A percentile compares a stretch with the other conserved stretches of the same genome.
Conservation (phyloP, 2,329 filamentous ascomycete genomes). For the Fusarium sp. region DNA sequence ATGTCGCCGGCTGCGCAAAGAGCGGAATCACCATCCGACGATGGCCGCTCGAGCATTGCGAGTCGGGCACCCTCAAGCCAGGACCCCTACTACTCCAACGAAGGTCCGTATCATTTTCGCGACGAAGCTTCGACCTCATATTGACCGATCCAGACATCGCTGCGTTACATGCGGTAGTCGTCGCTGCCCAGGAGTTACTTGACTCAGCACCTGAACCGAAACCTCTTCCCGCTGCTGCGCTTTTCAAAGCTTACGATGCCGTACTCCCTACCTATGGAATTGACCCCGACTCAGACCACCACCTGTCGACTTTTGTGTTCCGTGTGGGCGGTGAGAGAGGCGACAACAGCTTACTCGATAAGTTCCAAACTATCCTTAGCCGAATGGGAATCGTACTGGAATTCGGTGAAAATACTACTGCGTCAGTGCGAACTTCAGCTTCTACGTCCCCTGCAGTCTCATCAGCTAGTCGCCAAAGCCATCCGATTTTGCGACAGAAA, state of each 20-base stretch:
- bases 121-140: not conserved
- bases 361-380: slow-evolving; percentile 77
- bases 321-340: slow-evolving; percentile 79
- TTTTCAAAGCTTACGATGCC: slow-evolving; percentile 86
- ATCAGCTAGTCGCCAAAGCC: slow-evolving; percentile 40
- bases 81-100: slow-evolving; percentile 70
- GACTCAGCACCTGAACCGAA: slow-evolving; percentile 71
- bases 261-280: slow-evolving; percentile 80
- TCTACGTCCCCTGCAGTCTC: slow-evolving; percentile 44
- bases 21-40: slow-evolving; percentile 47
- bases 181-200: slow-evolving; percentile 76
- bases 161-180: slow-evolving; percentile 83
- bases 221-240: slow-evolving; percentile 79
- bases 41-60: slow-evolving; percentile 49
- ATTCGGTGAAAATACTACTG: slow-evolving; percentile 60
- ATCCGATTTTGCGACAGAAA: slow-evolving; percentile 9
- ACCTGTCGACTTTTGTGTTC: slow-evolving; percentile 84
- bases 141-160: slow-evolving; percentile 76
- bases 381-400: slow-evolving; percentile 82
- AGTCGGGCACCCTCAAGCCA: slow-evolving; percentile 50
- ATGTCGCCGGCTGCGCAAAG: slow-evolving; percentile 48
- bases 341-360: slow-evolving; percentile 72
- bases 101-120: slow-evolving; percentile 61
- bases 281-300: slow-evolving; percentile 80
- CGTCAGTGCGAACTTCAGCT: slow-evolving; percentile 46